Evolutionary conservation across 352 stramenopile species (phyloP).

Genomic region (Phytophthora ramorum): DNA sequence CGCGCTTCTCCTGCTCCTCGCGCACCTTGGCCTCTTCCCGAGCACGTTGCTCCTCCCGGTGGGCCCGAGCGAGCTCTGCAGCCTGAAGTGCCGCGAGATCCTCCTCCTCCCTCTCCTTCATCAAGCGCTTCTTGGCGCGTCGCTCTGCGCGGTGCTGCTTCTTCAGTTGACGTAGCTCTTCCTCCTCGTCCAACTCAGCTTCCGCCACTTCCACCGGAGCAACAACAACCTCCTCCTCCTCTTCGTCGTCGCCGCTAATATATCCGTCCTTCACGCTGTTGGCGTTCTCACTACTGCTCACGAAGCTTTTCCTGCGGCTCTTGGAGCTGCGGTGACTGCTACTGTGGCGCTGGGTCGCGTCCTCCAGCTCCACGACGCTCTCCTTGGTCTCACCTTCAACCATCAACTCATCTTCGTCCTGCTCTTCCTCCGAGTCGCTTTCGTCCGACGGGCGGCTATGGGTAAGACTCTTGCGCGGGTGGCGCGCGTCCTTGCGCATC

Average conservation of each 20-base stretch:
- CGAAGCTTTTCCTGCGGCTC: slow-evolving; percentile 41
- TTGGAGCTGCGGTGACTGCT: slow-evolving; percentile 34
- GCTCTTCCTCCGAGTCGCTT: slow-evolving; percentile 32
- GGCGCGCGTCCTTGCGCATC: slow-evolving; percentile 75
- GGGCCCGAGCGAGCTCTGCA: slow-evolving; percentile 44
- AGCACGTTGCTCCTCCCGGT: slow-evolving; percentile 48
- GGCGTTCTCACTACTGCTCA: slow-evolving; percentile 32
- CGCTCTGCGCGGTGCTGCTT: slow-evolving; percentile 49
- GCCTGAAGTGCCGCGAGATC: slow-evolving; percentile 38
- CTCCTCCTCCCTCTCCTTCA: slow-evolving; percentile 50
- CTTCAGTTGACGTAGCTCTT: slow-evolving; percentile 44
- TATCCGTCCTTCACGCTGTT: slow-evolving; percentile 19
- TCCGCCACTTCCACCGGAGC: not conserved
- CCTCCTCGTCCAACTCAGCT: slow-evolving; percentile 25
- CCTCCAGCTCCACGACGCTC: slow-evolving; percentile 19
- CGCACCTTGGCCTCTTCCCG: slow-evolving; percentile 48
- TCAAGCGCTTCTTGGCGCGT: slow-evolving; percentile 44
- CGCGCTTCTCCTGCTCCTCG: slow-evolving; percentile 47
- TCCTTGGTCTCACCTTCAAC: slow-evolving; percentile 23
- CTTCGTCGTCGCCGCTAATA: slow-evolving; percentile 26
- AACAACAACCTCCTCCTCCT: slow-evolving; percentile 9
- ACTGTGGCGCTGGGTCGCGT: slow-evolving; percentile 25
- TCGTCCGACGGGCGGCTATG: slow-evolving; percentile 26
- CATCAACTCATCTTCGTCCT: slow-evolving; percentile 33
- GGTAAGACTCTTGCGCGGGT: slow-evolving; percentile 46